A percentile compares a stretch with the other conserved stretches of the same genome.
Evolutionary conservation across 768 basidiomycete species (phyloP).

Genomic region (Termitomyces eurrhizus): DNA sequence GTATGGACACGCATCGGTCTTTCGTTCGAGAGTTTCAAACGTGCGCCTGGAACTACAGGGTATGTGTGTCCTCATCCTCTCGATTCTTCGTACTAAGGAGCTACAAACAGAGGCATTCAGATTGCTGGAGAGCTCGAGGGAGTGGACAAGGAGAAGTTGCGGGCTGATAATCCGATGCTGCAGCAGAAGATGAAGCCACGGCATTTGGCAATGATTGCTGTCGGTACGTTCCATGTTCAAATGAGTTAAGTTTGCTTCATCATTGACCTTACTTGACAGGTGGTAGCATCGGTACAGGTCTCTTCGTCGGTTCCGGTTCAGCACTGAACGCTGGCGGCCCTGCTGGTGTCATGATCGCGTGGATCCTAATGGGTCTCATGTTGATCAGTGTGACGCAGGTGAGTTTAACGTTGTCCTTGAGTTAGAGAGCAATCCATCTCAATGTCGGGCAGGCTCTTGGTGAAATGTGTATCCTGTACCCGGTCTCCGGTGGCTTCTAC

Average conservation of each 20-base stretch:
- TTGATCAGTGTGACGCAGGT: constrained; percentile 46
- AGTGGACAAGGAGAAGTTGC: constrained; percentile 31
- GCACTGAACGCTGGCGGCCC: constrained; percentile 38
- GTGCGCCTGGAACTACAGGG: constrained; percentile 44
- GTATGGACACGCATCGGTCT: constrained; percentile 42
- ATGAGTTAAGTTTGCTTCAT: not conserved
- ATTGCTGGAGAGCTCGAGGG: constrained; percentile 28
- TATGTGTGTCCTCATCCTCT: constrained; percentile 17
- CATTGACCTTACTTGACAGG: constrained; percentile 20
- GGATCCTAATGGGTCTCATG: constrained; percentile 44
- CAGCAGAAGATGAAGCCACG: constrained; percentile 47
- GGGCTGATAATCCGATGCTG: constrained; percentile 40
- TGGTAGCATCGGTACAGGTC: constrained; percentile 46
- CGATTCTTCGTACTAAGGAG: not conserved
- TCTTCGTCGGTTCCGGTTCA: constrained; percentile 43
- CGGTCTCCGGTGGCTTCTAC: constrained; percentile 48
- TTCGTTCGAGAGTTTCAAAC: constrained; percentile 40
- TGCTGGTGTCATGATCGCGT: constrained; percentile 40
- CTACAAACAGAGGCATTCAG: constrained; percentile 30
- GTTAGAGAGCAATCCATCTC: not conserved
- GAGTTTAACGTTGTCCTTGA: constrained; percentile 5
- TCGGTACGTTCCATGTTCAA: constrained; percentile 27
- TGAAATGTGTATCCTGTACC: constrained; percentile 47
- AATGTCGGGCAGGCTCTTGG: constrained; percentile 34
- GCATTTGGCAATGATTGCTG: constrained; percentile 46